phyloP scores from a whole-genome alignment of 78 protist genomes.

The Dictyostelium discoideum region DNA sequence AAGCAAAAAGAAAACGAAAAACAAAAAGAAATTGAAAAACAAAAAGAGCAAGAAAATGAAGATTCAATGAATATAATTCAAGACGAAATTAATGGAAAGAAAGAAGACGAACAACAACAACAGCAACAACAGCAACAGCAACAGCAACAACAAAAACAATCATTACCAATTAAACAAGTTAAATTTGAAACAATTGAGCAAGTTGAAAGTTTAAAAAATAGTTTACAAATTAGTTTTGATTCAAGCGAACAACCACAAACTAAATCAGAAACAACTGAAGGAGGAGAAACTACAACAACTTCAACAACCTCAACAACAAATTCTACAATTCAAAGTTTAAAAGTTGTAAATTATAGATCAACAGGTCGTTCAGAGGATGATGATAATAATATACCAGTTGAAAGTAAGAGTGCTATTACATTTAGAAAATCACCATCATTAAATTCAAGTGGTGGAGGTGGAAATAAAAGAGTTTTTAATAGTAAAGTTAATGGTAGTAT shows the following conservation, averaged over 20 bases:
- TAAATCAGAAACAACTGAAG: neutral
- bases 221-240: conserved; percentile 1
- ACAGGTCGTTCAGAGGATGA: neutral
- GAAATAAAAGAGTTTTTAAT: neutral
- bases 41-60: neutral
- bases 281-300: neutral
- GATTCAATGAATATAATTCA: neutral
- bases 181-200: neutral
- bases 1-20: neutral
- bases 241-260: neutral
- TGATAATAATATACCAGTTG: neutral
- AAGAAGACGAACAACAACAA: neutral
- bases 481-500: neutral
- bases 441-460: neutral
- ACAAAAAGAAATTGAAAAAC: neutral
- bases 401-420: neutral
- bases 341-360: conserved; percentile 7
- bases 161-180: conserved; percentile 4
- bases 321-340: neutral
- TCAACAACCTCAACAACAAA: neutral
- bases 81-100: neutral
- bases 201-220: neutral
- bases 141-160: neutral
- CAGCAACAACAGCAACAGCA: neutral
- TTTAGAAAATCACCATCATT: neutral